A percentile compares a stretch with the other conserved stretches of the same genome.
These are phyloP conservation scores for Sarocladium brachiariae DNA, from an alignment of 2,329 filamentous ascomycete species.

Conservation along the genomic window DNA sequence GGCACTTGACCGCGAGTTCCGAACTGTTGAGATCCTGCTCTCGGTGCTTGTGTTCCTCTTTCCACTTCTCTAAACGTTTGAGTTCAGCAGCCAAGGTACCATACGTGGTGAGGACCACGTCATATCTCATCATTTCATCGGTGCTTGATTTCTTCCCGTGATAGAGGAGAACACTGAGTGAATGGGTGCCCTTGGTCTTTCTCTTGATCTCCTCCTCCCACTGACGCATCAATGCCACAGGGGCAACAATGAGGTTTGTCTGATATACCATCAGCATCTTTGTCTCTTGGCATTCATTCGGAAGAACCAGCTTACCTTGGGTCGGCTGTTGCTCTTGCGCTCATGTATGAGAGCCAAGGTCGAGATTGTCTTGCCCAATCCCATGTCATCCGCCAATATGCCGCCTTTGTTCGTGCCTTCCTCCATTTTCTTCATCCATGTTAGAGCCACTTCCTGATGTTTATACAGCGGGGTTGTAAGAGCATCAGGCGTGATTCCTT, in stretches of 20 bases:
- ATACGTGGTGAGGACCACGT: slow-evolving; percentile 82
- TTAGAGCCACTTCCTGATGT: slow-evolving; percentile 75
- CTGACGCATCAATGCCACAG: slow-evolving; percentile 72
- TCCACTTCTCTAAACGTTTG: slow-evolving; percentile 52
- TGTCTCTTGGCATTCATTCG: too few relatives aligned
- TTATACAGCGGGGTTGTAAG: slow-evolving; percentile 66
- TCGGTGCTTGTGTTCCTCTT: slow-evolving; percentile 39
- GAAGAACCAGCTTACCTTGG: slow-evolving; percentile 24
- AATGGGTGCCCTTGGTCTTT: slow-evolving; percentile 55
- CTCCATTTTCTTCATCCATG: slow-evolving; percentile 81
- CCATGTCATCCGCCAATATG: slow-evolving; percentile 91
- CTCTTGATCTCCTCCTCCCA: slow-evolving; percentile 75
- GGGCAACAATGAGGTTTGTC: slow-evolving; percentile 78
- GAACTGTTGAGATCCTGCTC: slow-evolving; percentile 30
- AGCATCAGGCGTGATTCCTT: slow-evolving; percentile 61
- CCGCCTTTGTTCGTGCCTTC: slow-evolving; percentile 73
- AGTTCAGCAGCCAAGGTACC: slow-evolving; percentile 61
- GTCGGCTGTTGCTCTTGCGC: slow-evolving; percentile 46
- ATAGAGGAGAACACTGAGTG: slow-evolving; percentile 60
- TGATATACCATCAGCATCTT: too few relatives aligned
- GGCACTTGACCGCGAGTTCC: slow-evolving; percentile 32
- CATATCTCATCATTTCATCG: slow-evolving; percentile 56
- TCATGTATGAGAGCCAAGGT: slow-evolving; percentile 70
- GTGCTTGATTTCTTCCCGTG: slow-evolving; percentile 58
- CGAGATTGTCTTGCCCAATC: slow-evolving; percentile 83